These are phyloP conservation scores for Termitomyces sp. DNA, from an alignment of 768 basidiomycete species.

Conservation along the genomic window DNA sequence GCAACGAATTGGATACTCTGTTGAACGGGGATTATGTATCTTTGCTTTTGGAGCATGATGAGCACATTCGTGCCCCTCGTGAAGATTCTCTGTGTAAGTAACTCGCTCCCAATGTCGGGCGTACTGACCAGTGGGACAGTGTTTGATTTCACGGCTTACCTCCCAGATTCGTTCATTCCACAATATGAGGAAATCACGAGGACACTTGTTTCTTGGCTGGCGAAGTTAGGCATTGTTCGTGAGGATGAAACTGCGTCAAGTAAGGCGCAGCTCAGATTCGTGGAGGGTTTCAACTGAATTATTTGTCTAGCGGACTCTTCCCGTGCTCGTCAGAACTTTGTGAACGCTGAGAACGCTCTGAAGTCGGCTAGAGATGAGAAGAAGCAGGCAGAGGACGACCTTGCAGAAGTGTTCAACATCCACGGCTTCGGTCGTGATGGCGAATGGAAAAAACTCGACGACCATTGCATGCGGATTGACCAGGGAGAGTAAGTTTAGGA, in stretches of 20 bases:
- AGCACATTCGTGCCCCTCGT: slow-evolving; percentile 48
- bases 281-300: not conserved
- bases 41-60: slow-evolving; percentile 75
- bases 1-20: slow-evolving; percentile 52
- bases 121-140: slow-evolving; percentile 41
- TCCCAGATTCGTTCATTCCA: slow-evolving; percentile 78
- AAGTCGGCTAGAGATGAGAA: slow-evolving; percentile 48
- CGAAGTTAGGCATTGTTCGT: slow-evolving; percentile 56
- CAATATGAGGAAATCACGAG: slow-evolving; percentile 68
- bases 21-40: slow-evolving; percentile 67
- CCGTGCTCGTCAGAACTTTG: slow-evolving; percentile 58
- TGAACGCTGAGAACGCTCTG: slow-evolving; percentile 60
- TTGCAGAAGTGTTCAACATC: slow-evolving; percentile 61
- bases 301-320: slow-evolving; percentile 43
- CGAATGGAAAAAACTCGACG: slow-evolving; percentile 95
- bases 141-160: slow-evolving; percentile 73
- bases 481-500: slow-evolving; percentile 77
- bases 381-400: slow-evolving; percentile 49
- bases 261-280: not conserved
- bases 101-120: not conserved
- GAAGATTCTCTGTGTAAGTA: slow-evolving; percentile 55
- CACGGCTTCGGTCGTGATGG: slow-evolving; percentile 74
- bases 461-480: slow-evolving; percentile 74
- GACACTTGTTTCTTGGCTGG: slow-evolving; percentile 56
- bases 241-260: slow-evolving; percentile 34